Evolutionary conservation across 805 yeast species (phyloP).

Genomic region (Kluyveromyces aestuarii): DNA sequence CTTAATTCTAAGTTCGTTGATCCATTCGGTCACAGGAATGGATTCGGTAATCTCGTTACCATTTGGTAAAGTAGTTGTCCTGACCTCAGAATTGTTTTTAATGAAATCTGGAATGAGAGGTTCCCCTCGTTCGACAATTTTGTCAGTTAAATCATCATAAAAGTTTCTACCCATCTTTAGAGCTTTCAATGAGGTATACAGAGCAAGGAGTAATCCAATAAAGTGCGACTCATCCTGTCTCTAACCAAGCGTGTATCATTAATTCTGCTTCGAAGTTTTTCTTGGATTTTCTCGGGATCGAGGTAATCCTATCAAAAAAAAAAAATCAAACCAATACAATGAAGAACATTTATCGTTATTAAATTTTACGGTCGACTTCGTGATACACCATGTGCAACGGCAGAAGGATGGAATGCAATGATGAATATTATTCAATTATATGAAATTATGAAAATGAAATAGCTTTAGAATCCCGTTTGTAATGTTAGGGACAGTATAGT

Average conservation of each 20-base stretch:
- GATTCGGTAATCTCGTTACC: conserved; percentile 14
- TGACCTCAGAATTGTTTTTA: conserved; percentile 2
- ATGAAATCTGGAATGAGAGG: conserved; percentile 8
- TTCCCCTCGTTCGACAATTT: background rate
- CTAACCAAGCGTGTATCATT: no score
- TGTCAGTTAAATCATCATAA: background rate
- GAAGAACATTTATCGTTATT: background rate
- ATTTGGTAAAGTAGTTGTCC: conserved; percentile 6
- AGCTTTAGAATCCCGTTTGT: no score
- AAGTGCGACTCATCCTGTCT: no score
- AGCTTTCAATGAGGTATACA: background rate
- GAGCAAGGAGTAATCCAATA: background rate
- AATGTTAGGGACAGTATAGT: no score
- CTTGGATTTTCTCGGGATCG: background rate
- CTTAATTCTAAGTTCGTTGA: conserved; percentile 6
- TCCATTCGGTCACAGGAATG: conserved; percentile 6
- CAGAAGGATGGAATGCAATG: background rate
- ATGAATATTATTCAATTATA: no score
- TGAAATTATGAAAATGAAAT: no score
- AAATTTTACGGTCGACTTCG: no score
- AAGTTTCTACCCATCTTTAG: conserved; percentile 1
- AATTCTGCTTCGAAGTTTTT: background rate
- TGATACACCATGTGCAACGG: no score
- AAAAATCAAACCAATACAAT: no score
- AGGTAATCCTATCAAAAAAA: no score